Evolutionary conservation across 2,329 filamentous ascomycete species (phyloP), one percentile per base, ranked within the genome.

Genomic region (Epichloe coenophiala): DNA sequence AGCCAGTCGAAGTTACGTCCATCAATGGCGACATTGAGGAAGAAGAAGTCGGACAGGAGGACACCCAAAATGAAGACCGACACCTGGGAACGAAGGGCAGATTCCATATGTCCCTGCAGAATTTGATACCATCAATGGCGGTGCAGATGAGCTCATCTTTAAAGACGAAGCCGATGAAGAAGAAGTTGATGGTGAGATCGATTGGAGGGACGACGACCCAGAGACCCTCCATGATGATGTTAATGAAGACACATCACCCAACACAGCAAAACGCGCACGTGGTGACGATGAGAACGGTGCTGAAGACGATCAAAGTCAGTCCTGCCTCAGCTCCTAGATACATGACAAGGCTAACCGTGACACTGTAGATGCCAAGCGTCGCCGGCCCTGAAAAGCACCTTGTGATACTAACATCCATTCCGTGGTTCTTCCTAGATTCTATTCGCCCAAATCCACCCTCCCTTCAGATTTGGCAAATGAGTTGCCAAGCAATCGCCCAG

Each of bases 51-150:
- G 45, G 27, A 21, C 35, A 47, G 8, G 13, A 39, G 15, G 35
- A 27, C 35, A 31, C 17, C 9, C 45, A 39, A 17, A 11, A 13
- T 31, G 48, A 37, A 13, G 19, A 23, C 4, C 42, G 33, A 45
- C 46, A 12, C 5, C 46, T 15, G 47, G 57, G 51, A 65, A 65
- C 58, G 64, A 64, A 51, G 63, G 64, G 52, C 61, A 65, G 55
- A 63, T 62, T 66, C 61, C 23, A 50, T 36, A 35, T 23, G 48
- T 33, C 12, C 37, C 41, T 37, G 46, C 13, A 37, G 48, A 40
- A 31, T 8, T 36, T 11, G 41, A 17, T 5, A 40, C 31, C 5
- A 17, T 52, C 19, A 12, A 23, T 17, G 27, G 23, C 35, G 36
- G 23, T 8, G 37, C 44, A 40, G 41, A 50, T 12, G 47, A 43